Evolutionary conservation across 306 rosid genomes (phyloP).

Genomic region (Ormosia emarginata): DNA sequence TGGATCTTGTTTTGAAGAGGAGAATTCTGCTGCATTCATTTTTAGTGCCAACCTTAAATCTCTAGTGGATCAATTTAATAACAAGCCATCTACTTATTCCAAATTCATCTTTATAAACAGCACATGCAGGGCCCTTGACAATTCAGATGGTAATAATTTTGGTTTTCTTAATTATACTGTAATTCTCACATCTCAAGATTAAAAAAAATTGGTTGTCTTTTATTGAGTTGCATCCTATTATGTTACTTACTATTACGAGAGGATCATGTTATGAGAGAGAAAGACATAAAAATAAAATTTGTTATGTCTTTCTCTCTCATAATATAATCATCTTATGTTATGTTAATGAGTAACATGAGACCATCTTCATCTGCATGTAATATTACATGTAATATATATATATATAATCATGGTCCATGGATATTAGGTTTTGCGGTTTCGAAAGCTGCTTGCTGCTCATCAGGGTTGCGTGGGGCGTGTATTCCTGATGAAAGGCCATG

Average conservation of each 20-base stretch:
- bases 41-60: constrained; percentile 34
- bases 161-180: neutral
- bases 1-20: constrained; percentile 32
- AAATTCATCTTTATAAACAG: constrained; percentile 36
- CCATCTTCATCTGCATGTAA: neutral
- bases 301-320: neutral
- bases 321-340: no score
- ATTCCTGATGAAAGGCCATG: constrained; percentile 24
- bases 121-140: neutral
- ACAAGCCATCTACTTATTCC: constrained; percentile 5
- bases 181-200: neutral
- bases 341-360: no score
- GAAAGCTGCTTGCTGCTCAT: constrained; percentile 32
- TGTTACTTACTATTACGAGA: neutral
- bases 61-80: constrained; percentile 34
- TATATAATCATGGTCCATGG: constrained; percentile 13
- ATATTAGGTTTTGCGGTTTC: constrained; percentile 36
- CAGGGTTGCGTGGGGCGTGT: constrained; percentile 27
- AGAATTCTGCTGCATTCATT: constrained; percentile 28
- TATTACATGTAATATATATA: neutral
- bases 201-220: neutral
- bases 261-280: neutral
- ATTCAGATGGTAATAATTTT: neutral
- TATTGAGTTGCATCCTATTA: neutral
- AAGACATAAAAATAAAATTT: no score